Evolutionary conservation across 75 land plant species (phyloP).

Genomic region (Pinus tabuliformis): DNA sequence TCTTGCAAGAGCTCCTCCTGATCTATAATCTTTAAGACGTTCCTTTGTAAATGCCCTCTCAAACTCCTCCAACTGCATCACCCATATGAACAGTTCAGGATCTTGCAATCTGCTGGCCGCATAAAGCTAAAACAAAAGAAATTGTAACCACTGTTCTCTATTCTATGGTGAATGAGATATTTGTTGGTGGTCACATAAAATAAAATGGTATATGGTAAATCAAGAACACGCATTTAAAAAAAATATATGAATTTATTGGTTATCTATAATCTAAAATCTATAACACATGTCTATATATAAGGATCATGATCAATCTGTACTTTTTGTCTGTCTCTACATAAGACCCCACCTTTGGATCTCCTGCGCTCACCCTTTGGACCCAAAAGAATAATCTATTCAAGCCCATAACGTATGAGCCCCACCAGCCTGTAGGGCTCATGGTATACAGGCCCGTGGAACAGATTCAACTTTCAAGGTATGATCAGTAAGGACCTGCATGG

Average conservation of each 20-base stretch:
- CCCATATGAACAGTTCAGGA: not conserved
- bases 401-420: no score
- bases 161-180: not conserved
- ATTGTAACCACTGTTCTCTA: no score
- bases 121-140: not conserved
- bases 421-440: no score
- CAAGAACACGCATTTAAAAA: not conserved
- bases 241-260: not conserved
- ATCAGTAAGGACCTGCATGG: no score
- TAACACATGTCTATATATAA: not conserved
- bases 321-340: not conserved
- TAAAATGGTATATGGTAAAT: not conserved
- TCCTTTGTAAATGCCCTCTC: constrained; percentile 4
- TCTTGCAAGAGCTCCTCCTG: constrained; percentile 8
- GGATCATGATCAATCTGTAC: not conserved
- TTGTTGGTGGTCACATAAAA: not conserved
- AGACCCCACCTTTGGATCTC: not conserved
- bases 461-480: no score
- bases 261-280: not conserved
- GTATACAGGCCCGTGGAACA: no score
- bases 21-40: not conserved
- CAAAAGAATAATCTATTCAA: not conserved
- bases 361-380: not conserved
- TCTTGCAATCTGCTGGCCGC: not conserved
- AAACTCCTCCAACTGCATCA: constrained; percentile 7